A percentile compares a stretch with the other conserved stretches of the same genome.
Evolutionary conservation across 306 rosid genomes (phyloP).

Genomic region (Cicer bijugum): DNA sequence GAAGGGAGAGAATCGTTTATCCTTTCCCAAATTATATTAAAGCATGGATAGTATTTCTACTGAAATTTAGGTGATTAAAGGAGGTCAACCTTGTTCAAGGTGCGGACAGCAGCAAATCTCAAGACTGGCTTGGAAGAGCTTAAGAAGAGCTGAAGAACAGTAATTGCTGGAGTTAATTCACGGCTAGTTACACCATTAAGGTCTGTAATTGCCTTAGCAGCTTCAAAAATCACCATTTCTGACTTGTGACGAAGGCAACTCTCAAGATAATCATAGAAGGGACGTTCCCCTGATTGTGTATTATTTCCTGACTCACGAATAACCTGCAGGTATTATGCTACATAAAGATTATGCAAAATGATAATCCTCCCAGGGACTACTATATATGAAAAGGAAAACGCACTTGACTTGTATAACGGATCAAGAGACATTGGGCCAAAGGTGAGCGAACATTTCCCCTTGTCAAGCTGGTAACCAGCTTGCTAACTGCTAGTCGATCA

Average conservation of each 20-base stretch:
- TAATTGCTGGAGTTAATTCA: slow-evolving; percentile 93
- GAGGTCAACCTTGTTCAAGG: slow-evolving; percentile 78
- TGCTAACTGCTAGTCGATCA: slow-evolving; percentile 96
- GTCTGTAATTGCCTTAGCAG: slow-evolving; percentile 97
- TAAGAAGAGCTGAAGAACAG: slow-evolving; percentile 96
- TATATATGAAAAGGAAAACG: slow-evolving; percentile 38
- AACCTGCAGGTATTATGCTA: slow-evolving; percentile 59
- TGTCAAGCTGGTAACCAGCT: slow-evolving; percentile 96
- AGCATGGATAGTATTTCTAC: slow-evolving; percentile 22
- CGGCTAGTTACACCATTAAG: slow-evolving; percentile 87
- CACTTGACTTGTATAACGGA: slow-evolving; percentile 97
- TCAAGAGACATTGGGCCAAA: slow-evolving; percentile 94
- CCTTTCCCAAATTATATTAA: slow-evolving; percentile 13
- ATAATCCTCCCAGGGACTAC: slow-evolving; percentile 23
- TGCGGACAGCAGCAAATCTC: slow-evolving; percentile 99
- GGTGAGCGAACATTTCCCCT: slow-evolving; percentile 96
- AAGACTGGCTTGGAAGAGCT: slow-evolving; percentile 98
- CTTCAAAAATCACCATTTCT: slow-evolving; percentile 98
- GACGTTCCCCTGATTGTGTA: slow-evolving; percentile 87
- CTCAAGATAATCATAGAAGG: slow-evolving; percentile 94
- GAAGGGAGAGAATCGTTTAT: background rate
- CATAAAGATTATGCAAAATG: slow-evolving; percentile 34
- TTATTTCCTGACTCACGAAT: slow-evolving; percentile 80
- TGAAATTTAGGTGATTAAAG: slow-evolving; percentile 36
- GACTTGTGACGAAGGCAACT: slow-evolving; percentile 98